Evolutionary conservation across 1,139 yeast species (phyloP).

Genomic region (Taiozyma sp.): DNA sequence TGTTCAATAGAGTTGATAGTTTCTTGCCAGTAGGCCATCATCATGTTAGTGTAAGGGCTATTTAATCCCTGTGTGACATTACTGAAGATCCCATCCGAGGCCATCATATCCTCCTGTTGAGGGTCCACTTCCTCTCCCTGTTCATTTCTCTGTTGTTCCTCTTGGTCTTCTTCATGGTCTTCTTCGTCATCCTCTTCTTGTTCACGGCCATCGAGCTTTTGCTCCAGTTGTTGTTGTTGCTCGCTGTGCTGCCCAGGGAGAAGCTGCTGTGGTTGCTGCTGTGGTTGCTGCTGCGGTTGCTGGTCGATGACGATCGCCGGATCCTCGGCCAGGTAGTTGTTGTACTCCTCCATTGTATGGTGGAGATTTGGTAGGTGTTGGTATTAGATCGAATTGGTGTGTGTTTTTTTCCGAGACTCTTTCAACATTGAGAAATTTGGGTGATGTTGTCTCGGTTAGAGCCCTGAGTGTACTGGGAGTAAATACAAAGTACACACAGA

Average conservation of each 20-base stretch:
- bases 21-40: conserved; percentile 98
- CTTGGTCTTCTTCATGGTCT: conserved; percentile 8
- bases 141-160: conserved; percentile 4
- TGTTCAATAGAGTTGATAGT: conserved; percentile 86
- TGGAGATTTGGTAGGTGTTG: neutral
- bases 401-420: neutral
- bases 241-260: neutral
- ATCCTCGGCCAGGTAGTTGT: conserved; percentile 14
- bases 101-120: conserved; percentile 30
- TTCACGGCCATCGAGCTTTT: too few relatives aligned
- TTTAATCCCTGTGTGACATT: conserved; percentile 92
- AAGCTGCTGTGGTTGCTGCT: conserved; percentile 7
- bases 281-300: conserved; percentile 6
- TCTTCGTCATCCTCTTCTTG: neutral
- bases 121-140: conserved; percentile 7
- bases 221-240: conserved; percentile 1
- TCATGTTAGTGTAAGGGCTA: conserved; percentile 77
- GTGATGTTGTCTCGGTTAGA: too few relatives aligned
- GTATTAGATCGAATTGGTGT: too few relatives aligned
- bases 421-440: neutral
- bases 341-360: neutral
- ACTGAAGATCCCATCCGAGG: conserved; percentile 65
- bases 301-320: conserved; percentile 17
- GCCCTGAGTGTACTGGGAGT: too few relatives aligned
- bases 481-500: too few relatives aligned